A percentile compares a stretch with the other conserved stretches of the same genome.
phyloP scores from a whole-genome alignment of 768 basidiomycete genomes.

The Clavulina sp. region DNA sequence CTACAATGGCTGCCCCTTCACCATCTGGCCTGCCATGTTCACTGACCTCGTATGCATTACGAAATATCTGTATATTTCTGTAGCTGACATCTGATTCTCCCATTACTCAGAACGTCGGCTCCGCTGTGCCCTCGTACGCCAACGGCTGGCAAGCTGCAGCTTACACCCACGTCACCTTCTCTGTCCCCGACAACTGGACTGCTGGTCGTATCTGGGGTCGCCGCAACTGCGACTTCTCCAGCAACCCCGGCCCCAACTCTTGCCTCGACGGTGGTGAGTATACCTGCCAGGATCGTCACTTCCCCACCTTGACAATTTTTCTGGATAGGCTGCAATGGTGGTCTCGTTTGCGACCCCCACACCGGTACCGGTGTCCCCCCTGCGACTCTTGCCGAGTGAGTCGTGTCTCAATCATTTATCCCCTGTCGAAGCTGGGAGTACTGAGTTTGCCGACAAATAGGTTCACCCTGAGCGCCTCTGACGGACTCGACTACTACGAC shows the following conservation, averaged over 20 bases:
- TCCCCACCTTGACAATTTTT: too few species aligned
- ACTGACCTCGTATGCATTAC: too few species aligned
- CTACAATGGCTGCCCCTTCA: too few species aligned
- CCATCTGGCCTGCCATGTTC: too few species aligned
- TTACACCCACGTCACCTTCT: conserved; percentile 7
- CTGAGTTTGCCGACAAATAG: too few species aligned
- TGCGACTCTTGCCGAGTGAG: conserved; percentile 11
- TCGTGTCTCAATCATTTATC: neutral
- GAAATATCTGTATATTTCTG: too few species aligned
- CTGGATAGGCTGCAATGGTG: conserved; percentile 17
- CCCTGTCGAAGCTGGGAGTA: too few species aligned
- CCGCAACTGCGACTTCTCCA: conserved; percentile 10
- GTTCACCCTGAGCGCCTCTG: conserved; percentile 8
- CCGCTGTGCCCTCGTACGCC: too few species aligned
- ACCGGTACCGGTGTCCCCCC: conserved; percentile 22
- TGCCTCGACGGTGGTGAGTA: conserved; percentile 9
- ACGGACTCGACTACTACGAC: conserved; percentile 9
- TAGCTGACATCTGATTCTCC: too few species aligned
- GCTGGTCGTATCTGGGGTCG: conserved; percentile 13
- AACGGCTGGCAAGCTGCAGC: conserved; percentile 12
- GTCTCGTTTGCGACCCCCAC: conserved; percentile 21
- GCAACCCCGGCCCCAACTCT: conserved; percentile 10
- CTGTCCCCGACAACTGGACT: conserved; percentile 14
- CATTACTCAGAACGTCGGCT: too few species aligned
- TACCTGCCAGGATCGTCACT: too few species aligned